Percentiles rank a stretch among this genome's conserved stretches.
Evolutionary conservation across 768 basidiomycete species (phyloP).

Genomic region (Pisolithus orientalis): DNA sequence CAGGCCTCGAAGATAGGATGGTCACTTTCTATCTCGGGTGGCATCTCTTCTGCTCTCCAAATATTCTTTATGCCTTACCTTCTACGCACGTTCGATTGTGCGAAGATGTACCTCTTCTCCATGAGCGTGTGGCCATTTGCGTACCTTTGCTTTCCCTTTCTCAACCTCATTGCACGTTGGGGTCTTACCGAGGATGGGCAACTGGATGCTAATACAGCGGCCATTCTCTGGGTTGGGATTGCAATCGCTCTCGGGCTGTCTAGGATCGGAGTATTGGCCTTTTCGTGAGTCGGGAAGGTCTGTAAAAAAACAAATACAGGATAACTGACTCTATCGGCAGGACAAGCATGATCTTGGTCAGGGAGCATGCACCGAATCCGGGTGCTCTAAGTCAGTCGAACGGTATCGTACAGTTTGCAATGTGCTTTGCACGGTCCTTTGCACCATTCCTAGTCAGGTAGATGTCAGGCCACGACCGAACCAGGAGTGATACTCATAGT

Average conservation of each 20-base stretch:
- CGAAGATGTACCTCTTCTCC: slow-evolving; percentile 44
- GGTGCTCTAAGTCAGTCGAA: slow-evolving; percentile 57
- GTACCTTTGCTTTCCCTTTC: slow-evolving; percentile 42
- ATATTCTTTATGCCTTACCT: slow-evolving; percentile 47
- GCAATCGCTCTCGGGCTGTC: slow-evolving; percentile 34
- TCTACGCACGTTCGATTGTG: slow-evolving; percentile 40
- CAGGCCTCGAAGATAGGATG: slow-evolving; percentile 53
- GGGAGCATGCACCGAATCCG: slow-evolving; percentile 45
- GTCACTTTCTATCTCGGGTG: slow-evolving; percentile 46
- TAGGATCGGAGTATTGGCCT: slow-evolving; percentile 32
- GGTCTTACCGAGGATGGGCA: slow-evolving; percentile 15
- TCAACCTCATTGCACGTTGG: slow-evolving; percentile 42
- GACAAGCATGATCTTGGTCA: slow-evolving; percentile 55
- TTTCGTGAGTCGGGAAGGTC: slow-evolving; percentile 37
- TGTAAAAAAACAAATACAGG: not conserved
- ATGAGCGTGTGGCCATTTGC: slow-evolving; percentile 49
- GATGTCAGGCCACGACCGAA: not conserved
- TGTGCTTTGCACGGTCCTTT: slow-evolving; percentile 52
- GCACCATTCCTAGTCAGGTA: slow-evolving; percentile 58
- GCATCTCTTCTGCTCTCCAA: slow-evolving; percentile 42
- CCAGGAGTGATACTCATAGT: not conserved
- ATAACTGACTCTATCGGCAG: slow-evolving; percentile 27
- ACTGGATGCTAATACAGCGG: slow-evolving; percentile 8
- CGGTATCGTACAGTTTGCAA: slow-evolving; percentile 54
- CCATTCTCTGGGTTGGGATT: slow-evolving; percentile 44